phyloP scores from a whole-genome alignment of 805 yeast species.

The Kazachstania africana region DNA sequence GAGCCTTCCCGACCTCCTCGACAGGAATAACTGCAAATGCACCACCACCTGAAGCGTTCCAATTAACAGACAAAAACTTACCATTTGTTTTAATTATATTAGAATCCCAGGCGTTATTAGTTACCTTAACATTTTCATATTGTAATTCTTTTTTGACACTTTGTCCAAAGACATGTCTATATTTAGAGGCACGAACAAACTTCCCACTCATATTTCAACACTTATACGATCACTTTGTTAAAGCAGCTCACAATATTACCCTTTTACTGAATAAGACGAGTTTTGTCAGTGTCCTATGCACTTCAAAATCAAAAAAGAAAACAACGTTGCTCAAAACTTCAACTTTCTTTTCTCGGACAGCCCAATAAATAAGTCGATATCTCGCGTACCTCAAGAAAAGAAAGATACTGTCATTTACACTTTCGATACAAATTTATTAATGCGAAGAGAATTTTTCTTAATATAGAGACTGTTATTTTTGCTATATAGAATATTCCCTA shows the following conservation, averaged over 20 bases:
- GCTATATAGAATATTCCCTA: no score
- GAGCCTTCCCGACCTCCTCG: conserved; percentile 78
- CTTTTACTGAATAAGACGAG: no score
- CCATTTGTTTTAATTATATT: conserved; percentile 82
- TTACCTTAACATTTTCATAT: conserved; percentile 45
- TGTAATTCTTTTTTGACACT: conserved; percentile 43
- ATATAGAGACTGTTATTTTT: no score
- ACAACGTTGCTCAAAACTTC: no score
- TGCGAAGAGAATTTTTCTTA: no score
- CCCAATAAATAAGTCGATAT: no score
- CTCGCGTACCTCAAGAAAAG: no score
- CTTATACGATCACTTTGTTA: not conserved
- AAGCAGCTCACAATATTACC: not conserved
- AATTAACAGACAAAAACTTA: conserved; percentile 71
- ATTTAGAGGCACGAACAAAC: conserved; percentile 93
- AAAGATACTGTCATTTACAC: no score
- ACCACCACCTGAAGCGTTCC: conserved; percentile 96
- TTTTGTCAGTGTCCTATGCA: no score
- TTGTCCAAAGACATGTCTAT: conserved; percentile 93
- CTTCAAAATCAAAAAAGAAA: no score
- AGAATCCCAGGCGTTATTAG: conserved; percentile 94
- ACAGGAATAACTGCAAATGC: conserved; percentile 92
- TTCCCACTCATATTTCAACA: conserved; percentile 69
- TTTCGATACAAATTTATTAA: no score
- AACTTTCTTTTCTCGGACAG: no score